Percentiles rank a stretch among this genome's conserved stretches.
phyloP scores from a whole-genome alignment of 345 rosid species.

The Acer yangbiense region DNA sequence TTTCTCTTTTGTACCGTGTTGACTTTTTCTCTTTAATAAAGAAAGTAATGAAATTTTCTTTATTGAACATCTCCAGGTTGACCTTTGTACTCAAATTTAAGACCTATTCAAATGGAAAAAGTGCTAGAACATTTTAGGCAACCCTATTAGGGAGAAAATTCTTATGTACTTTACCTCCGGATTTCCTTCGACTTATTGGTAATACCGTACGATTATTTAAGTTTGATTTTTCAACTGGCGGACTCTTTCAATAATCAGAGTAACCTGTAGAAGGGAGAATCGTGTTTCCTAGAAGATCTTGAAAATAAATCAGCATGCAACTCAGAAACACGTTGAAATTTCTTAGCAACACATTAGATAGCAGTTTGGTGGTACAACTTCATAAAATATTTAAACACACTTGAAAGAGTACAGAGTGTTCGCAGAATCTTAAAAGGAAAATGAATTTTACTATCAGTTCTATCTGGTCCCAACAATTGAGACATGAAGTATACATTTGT shows the following conservation, averaged over 20 bases:
- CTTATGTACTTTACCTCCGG: no score
- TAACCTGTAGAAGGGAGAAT: neutral
- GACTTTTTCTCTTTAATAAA: no score
- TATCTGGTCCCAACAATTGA: constrained; percentile 9
- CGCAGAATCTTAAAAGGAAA: no score
- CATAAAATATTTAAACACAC: neutral
- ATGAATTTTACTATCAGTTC: no score
- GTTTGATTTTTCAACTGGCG: no score
- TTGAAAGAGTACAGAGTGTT: neutral
- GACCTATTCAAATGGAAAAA: neutral
- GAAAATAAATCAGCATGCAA: neutral
- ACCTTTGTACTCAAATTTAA: no score
- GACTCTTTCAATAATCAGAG: neutral
- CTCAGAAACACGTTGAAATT: neutral
- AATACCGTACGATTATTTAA: no score
- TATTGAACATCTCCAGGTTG: neutral
- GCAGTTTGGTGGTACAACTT: neutral
- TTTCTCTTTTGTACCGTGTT: neutral
- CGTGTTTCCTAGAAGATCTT: neutral
- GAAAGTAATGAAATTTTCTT: neutral
- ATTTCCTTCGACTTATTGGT: no score
- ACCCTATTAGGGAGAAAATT: no score
- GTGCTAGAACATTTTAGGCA: no score
- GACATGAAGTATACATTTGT: constrained; percentile 7
- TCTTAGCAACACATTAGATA: neutral